Conservation (phyloP, 306 rosid species). For the Rosa rugosa region DNA sequence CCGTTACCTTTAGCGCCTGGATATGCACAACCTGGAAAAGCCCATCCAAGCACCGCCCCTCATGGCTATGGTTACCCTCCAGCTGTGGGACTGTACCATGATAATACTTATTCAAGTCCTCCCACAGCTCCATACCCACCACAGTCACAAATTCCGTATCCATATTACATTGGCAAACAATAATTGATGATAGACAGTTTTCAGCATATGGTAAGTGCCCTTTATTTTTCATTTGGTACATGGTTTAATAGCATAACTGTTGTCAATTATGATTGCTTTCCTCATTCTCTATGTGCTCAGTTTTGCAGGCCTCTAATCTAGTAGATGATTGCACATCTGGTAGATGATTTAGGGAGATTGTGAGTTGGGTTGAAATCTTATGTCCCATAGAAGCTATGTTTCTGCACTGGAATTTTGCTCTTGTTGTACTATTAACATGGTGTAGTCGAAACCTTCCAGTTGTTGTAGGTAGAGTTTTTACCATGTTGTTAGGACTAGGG, state of each 20-base stretch:
- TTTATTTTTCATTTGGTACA: constrained; percentile 1
- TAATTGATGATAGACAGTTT: constrained; percentile 22
- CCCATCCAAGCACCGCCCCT: constrained; percentile 34
- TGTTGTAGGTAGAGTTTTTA: not conserved
- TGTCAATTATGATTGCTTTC: not conserved
- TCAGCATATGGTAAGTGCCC: constrained; percentile 22
- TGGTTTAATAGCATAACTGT: not conserved
- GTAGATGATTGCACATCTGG: constrained; percentile 4
- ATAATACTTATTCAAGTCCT: constrained; percentile 52
- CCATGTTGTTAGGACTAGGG: not conserved
- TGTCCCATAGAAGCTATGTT: not conserved
- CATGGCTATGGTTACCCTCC: constrained; percentile 59
- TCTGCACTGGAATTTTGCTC: not conserved
- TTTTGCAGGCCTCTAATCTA: constrained; percentile 12
- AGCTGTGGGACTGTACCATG: constrained; percentile 47
- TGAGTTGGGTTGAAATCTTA: not conserved
- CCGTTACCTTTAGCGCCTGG: constrained; percentile 51
- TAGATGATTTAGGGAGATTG: not conserved
- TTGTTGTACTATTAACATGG: not conserved
- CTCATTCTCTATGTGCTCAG: not conserved
- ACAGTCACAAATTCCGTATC: constrained; percentile 58
- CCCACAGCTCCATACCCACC: constrained; percentile 43
- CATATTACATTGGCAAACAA: constrained; percentile 62
- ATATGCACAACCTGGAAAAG: constrained; percentile 61
- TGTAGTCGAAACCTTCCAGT: not conserved